phyloP scores from a whole-genome alignment of 2,329 filamentous ascomycete species.

The Penicillium nordicum region DNA sequence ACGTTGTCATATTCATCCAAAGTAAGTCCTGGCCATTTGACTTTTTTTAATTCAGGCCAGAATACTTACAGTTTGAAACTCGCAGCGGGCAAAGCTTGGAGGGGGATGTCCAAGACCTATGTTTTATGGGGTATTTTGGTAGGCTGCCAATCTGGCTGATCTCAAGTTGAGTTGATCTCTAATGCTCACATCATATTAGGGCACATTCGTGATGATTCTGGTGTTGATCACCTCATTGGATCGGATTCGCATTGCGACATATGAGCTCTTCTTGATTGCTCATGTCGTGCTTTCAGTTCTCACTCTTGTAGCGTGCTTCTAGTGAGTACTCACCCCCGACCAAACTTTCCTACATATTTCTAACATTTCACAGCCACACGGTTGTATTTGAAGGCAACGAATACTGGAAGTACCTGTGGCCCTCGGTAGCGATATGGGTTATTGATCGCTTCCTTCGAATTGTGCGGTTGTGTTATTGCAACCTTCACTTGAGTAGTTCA shows the following conservation, averaged over 20 bases:
- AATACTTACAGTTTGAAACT: not conserved
- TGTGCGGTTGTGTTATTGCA: slow-evolving; percentile 44
- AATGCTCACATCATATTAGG: slow-evolving; percentile 19
- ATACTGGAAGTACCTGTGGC: slow-evolving; percentile 53
- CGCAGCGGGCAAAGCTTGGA: slow-evolving; percentile 26
- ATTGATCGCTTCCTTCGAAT: slow-evolving; percentile 48
- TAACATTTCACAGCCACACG: slow-evolving; percentile 41
- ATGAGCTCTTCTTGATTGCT: slow-evolving; percentile 43
- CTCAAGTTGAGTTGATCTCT: not conserved
- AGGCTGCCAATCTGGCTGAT: not conserved
- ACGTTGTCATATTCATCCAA: slow-evolving; percentile 43
- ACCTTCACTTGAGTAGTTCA: slow-evolving; percentile 36
- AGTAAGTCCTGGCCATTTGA: slow-evolving; percentile 15
- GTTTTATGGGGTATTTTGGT: slow-evolving; percentile 33
- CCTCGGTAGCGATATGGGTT: slow-evolving; percentile 48
- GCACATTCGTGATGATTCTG: slow-evolving; percentile 39
- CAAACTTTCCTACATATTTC: not conserved
- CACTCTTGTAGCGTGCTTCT: slow-evolving; percentile 48
- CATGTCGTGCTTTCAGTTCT: slow-evolving; percentile 41
- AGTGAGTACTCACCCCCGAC: slow-evolving; percentile 32
- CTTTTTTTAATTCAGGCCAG: not conserved
- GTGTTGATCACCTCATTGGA: slow-evolving; percentile 46
- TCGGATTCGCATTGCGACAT: slow-evolving; percentile 44
- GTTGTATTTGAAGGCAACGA: slow-evolving; percentile 46
- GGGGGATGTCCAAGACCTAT: slow-evolving; percentile 28